These are phyloP conservation scores for Euphrasia arctica DNA, from an alignment of 305 asterid genomes.

Conservation along the genomic window DNA sequence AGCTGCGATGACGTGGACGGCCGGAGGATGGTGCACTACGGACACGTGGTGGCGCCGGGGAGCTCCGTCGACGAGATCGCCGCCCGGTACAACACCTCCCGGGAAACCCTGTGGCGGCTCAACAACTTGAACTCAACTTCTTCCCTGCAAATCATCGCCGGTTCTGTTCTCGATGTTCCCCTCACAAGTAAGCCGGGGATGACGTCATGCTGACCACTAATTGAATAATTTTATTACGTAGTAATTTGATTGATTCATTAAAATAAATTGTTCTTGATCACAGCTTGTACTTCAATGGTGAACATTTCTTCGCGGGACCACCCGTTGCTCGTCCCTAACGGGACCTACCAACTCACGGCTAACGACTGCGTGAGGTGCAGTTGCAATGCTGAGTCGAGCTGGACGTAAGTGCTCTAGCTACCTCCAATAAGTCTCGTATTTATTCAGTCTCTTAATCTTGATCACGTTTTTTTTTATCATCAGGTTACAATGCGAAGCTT, in stretches of 20 bases:
- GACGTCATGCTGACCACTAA: background rate
- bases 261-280: background rate
- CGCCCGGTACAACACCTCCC: conserved; percentile 41
- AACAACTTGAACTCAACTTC: conserved; percentile 40
- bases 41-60: conserved; percentile 49
- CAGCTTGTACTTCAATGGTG: conserved; percentile 68
- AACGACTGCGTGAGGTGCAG: conserved; percentile 59
- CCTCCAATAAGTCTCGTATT: background rate
- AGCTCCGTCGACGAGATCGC: conserved; percentile 59
- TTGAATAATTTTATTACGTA: no score
- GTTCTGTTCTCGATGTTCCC: conserved; percentile 66
- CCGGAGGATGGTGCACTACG: conserved; percentile 70
- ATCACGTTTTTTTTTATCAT: background rate
- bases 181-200: conserved; percentile 47
- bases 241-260: no score
- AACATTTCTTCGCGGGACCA: conserved; percentile 48
- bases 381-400: conserved; percentile 57
- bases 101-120: conserved; percentile 46
- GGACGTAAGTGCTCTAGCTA: conserved; percentile 49
- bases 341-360: conserved; percentile 65
- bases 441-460: background rate
- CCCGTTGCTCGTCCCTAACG: conserved; percentile 66
- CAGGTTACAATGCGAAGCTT: conserved; percentile 67
- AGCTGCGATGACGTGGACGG: conserved; percentile 75
- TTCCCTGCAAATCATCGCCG: conserved; percentile 42